Percentiles rank a stretch among this genome's conserved stretches.
Conservation (phyloP, 169 alveolate species). For the Cryptosporidium canis region DNA sequence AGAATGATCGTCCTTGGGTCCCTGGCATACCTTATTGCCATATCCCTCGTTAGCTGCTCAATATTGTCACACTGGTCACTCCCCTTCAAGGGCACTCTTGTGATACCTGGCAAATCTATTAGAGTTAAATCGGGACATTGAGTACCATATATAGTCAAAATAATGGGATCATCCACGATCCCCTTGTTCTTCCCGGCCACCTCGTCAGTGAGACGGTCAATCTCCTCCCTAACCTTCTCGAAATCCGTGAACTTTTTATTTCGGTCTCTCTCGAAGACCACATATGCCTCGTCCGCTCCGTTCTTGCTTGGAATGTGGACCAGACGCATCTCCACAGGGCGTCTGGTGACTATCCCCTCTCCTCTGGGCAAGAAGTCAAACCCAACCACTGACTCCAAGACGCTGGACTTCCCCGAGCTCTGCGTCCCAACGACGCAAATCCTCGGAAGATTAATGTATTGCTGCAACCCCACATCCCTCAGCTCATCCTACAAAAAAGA, state of each 20-base stretch:
- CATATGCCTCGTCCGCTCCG: slow-evolving; percentile 78
- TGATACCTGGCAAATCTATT: slow-evolving; percentile 99
- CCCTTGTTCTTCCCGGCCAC: slow-evolving; percentile 93
- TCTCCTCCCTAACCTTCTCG: slow-evolving; percentile 90
- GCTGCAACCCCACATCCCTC: slow-evolving; percentile 92
- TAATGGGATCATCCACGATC: slow-evolving; percentile 96
- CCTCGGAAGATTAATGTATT: slow-evolving; percentile 89
- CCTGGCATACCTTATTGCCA: slow-evolving; percentile 91
- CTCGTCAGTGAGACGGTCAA: slow-evolving; percentile 89
- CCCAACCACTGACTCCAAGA: slow-evolving; percentile 97
- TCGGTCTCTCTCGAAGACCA: slow-evolving; percentile 80
- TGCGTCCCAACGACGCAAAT: slow-evolving; percentile 89
- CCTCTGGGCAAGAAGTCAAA: slow-evolving; percentile 97
- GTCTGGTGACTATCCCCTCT: slow-evolving; percentile 97
- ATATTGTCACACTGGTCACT: slow-evolving; percentile 96
- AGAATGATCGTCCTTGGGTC: slow-evolving; percentile 96
- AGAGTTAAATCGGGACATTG: slow-evolving; percentile 97
- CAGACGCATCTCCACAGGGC: slow-evolving; percentile 97
- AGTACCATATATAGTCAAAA: slow-evolving; percentile 93
- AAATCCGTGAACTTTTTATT: slow-evolving; percentile 89
- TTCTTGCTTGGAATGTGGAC: slow-evolving; percentile 87
- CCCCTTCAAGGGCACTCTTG: slow-evolving; percentile 95
- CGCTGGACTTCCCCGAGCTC: slow-evolving; percentile 91
- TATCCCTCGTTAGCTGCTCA: slow-evolving; percentile 93
- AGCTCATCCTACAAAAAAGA: slow-evolving; percentile 83